A percentile compares a stretch with the other conserved stretches of the same genome.
phyloP scores from a whole-genome alignment of 208 protist species.

The Leishmania lainsoni region DNA sequence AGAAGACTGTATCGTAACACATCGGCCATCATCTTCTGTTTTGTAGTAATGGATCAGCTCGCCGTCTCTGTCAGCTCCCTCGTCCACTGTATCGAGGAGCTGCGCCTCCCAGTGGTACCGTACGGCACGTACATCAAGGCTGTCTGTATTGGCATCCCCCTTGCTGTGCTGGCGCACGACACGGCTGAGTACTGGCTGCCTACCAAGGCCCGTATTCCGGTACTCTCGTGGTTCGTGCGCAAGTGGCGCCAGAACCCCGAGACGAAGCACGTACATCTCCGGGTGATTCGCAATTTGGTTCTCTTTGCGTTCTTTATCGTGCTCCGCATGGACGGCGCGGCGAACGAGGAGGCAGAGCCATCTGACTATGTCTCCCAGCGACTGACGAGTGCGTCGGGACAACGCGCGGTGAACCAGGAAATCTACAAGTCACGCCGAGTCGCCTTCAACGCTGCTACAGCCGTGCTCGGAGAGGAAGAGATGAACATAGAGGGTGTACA shows the following conservation, averaged over 20 bases:
- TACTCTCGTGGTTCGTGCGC: constrained; percentile 81
- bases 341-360: constrained; percentile 48
- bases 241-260: constrained; percentile 69
- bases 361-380: constrained; percentile 77
- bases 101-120: constrained; percentile 59
- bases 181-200: constrained; percentile 82
- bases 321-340: constrained; percentile 45
- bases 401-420: constrained; percentile 54
- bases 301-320: constrained; percentile 77
- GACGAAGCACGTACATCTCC: constrained; percentile 54
- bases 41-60: constrained; percentile 45
- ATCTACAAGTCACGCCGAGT: constrained; percentile 62
- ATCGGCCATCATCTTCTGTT: neutral
- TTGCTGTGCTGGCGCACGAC: constrained; percentile 82
- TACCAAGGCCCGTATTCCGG: constrained; percentile 45
- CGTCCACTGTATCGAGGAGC: constrained; percentile 67
- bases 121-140: constrained; percentile 62
- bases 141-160: constrained; percentile 66
- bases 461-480: constrained; percentile 75
- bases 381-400: constrained; percentile 52
- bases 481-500: constrained; percentile 70
- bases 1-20: neutral
- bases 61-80: constrained; percentile 68
- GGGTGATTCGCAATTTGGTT: constrained; percentile 61
- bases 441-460: constrained; percentile 68